Percentiles rank a stretch among this genome's conserved stretches.
These are phyloP conservation scores for Decorospora gaudefroyi DNA, from an alignment of 2,329 filamentous ascomycete genomes.

Conservation along the genomic window DNA sequence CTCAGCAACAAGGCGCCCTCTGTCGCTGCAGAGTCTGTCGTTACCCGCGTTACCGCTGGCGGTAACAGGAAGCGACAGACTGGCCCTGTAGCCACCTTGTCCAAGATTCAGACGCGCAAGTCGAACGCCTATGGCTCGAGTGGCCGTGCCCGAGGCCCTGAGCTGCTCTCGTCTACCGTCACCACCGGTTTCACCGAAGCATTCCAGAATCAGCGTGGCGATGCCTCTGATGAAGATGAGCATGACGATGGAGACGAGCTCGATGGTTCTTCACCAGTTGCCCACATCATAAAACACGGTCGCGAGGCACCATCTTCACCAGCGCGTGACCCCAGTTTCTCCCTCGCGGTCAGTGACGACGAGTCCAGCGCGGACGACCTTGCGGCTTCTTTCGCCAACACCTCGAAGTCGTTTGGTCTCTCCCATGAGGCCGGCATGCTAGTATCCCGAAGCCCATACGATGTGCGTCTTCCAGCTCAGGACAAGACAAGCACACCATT, in stretches of 20 bases:
- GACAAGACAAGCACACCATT: constrained; percentile 9
- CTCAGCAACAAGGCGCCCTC: constrained; percentile 35
- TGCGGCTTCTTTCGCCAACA: constrained; percentile 30
- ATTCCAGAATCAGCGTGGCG: constrained; percentile 36
- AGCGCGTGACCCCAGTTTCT: constrained; percentile 18
- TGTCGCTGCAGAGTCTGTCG: constrained; percentile 29
- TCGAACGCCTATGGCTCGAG: constrained; percentile 47
- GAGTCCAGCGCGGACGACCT: constrained; percentile 29
- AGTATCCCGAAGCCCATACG: constrained; percentile 8
- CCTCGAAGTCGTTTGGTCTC: constrained; percentile 43
- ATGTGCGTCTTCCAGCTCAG: constrained; percentile 2
- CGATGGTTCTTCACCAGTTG: constrained; percentile 3
- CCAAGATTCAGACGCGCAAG: constrained; percentile 38
- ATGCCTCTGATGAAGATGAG: constrained; percentile 26
- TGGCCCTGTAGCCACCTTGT: constrained; percentile 34
- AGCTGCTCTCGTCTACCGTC: constrained; percentile 31
- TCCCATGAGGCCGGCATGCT: constrained; percentile 43
- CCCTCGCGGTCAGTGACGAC: constrained; percentile 28
- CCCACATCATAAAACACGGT: constrained; percentile 1
- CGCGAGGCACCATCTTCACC: constrained; percentile 15
- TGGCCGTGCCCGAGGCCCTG: constrained; percentile 39
- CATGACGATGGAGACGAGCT: constrained; percentile 24
- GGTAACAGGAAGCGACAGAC: constrained; percentile 27
- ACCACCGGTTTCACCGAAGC: constrained; percentile 42
- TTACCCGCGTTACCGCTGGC: constrained; percentile 24